phyloP scores from a whole-genome alignment of 495 filamentous ascomycete species.

The Glonium stellatum region DNA sequence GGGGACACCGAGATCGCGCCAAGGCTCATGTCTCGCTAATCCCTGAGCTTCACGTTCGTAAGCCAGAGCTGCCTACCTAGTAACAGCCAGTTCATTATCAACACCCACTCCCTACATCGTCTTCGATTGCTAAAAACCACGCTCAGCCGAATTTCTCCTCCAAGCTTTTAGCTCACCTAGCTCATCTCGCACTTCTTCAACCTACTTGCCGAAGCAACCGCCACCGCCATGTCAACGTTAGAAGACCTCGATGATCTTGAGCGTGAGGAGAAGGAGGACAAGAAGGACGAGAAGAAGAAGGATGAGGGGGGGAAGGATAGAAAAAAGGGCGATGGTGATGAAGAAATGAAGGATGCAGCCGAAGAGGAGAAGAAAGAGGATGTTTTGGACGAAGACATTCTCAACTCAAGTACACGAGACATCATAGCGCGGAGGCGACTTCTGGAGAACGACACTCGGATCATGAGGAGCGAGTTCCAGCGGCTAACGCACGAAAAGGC shows the following conservation, averaged over 20 bases:
- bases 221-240: constrained; percentile 64
- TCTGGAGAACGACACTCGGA: constrained; percentile 92
- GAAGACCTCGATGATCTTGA: constrained; percentile 78
- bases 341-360: constrained; percentile 85
- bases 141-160: neutral
- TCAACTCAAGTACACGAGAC: constrained; percentile 84
- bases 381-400: constrained; percentile 74
- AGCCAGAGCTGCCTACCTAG: constrained; percentile 30
- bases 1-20: constrained; percentile 6
- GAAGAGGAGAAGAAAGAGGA: constrained; percentile 58
- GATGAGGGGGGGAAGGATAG: constrained; percentile 43
- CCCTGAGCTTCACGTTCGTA: constrained; percentile 16
- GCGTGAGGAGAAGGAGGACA: constrained; percentile 66
- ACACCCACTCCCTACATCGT: neutral
- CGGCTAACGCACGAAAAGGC: constrained; percentile 90
- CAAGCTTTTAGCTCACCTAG: neutral
- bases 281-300: constrained; percentile 54
- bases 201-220: constrained; percentile 7
- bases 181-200: neutral
- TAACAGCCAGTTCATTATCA: constrained; percentile 6
- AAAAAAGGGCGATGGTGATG: constrained; percentile 54
- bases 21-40: constrained; percentile 2
- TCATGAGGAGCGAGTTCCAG: constrained; percentile 97
- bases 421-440: constrained; percentile 80
- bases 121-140: neutral